A percentile compares a stretch with the other conserved stretches of the same genome.
phyloP scores from a whole-genome alignment of 2,329 filamentous ascomycete species.

The Arthrobotrys iridis region DNA sequence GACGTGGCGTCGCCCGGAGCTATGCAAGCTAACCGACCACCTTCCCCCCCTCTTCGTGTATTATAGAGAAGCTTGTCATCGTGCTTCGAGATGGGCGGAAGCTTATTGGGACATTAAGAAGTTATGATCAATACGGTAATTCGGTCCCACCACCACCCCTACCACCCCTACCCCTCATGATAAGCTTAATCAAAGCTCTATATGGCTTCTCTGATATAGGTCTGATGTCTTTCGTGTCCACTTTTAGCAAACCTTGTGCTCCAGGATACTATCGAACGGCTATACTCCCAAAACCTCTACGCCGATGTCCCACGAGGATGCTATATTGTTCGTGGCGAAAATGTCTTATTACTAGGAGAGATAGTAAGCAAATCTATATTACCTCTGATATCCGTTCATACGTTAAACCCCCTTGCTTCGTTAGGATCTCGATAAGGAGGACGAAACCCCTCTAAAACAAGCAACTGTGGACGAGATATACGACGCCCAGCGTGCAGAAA shows the following conservation, averaged over 20 bases:
- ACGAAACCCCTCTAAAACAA: slow-evolving; percentile 78
- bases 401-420: background rate
- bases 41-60: slow-evolving; percentile 26
- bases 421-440: slow-evolving; percentile 88
- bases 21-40: slow-evolving; percentile 24
- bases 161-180: background rate
- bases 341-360: slow-evolving; percentile 93
- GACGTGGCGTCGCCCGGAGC: background rate
- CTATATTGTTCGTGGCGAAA: slow-evolving; percentile 93
- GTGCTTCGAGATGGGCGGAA: slow-evolving; percentile 93
- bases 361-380: slow-evolving; percentile 65
- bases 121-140: slow-evolving; percentile 97
- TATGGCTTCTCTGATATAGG: background rate
- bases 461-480: slow-evolving; percentile 71
- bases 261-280: slow-evolving; percentile 88
- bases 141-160: background rate
- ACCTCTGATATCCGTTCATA: background rate
- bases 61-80: slow-evolving; percentile 89
- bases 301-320: slow-evolving; percentile 86
- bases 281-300: slow-evolving; percentile 79
- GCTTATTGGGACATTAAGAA: slow-evolving; percentile 88
- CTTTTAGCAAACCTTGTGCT: slow-evolving; percentile 86
- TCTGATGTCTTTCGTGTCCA: slow-evolving; percentile 3
- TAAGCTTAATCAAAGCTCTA: slow-evolving; percentile 6
- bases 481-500: slow-evolving; percentile 76